These are phyloP conservation scores for Daldinia bambusicola DNA, from an alignment of 495 filamentous ascomycete genomes.

Conservation along the genomic window DNA sequence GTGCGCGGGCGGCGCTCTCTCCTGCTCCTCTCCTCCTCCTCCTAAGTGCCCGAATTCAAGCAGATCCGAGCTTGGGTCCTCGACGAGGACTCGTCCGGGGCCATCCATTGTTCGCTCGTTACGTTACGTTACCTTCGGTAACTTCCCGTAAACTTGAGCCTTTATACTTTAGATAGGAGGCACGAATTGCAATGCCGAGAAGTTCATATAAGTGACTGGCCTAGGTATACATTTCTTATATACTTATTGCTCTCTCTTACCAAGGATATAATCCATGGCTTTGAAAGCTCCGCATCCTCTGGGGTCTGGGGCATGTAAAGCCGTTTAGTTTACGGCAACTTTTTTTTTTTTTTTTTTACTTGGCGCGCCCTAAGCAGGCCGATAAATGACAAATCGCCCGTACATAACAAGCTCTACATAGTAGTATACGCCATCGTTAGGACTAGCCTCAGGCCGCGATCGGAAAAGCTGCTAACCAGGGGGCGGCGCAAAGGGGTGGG, in stretches of 20 bases:
- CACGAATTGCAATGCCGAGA: too few species aligned
- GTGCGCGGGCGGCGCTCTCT: background rate
- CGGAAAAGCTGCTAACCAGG: constrained; percentile 15
- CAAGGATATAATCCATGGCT: background rate
- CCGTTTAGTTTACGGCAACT: background rate
- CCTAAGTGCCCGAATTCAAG: constrained; percentile 14
- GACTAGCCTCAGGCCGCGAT: constrained; percentile 18
- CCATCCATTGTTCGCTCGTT: constrained; percentile 3
- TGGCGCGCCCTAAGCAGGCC: constrained; percentile 1
- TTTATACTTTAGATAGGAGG: background rate
- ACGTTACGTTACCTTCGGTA: background rate
- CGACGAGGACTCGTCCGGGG: background rate
- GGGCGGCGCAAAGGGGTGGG: constrained; percentile 3
- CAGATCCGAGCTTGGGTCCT: constrained; percentile 17
- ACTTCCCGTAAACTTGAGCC: background rate
- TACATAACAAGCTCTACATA: too few species aligned
- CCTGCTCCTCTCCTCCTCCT: constrained; percentile 16
- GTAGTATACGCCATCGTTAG: constrained; percentile 1
- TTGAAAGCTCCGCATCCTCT: background rate
- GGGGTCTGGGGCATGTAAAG: background rate
- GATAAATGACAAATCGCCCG: background rate
- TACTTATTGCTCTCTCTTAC: background rate
- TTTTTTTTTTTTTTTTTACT: background rate
- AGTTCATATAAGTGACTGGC: background rate
- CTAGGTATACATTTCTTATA: background rate